Evolutionary conservation across 441 rosid species (phyloP), one percentile per base, ranked within the genome.

Genomic region (Gossypium aridum): DNA sequence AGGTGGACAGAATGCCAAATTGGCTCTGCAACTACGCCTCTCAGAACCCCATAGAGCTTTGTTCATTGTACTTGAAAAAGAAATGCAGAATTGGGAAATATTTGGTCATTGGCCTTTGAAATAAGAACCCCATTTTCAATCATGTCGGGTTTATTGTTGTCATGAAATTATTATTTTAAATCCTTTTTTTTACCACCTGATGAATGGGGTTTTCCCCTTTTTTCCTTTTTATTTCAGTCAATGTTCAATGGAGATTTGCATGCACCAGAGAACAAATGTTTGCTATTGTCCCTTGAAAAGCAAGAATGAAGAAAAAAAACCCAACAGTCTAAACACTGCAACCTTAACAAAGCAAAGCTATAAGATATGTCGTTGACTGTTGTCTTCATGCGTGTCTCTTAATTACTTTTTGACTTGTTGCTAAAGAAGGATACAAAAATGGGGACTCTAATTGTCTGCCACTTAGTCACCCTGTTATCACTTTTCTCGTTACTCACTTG

Each of bases 1-100:
- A 84, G 89, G 87, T 79, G 84, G 87, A 84, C 89, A 86, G 87
- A 86, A 84, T 5, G 37, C 37, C 37, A 31, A 31, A 31, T 31
- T 31, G 37, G 37, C 37, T 31, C 7, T 31, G 37, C 83, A 86
- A 82, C 47, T 71, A 73, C 28, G 53, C 79, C 80, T 83, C 78
- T 77, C 79, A 76, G 67, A 83, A 80, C 80, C 76, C 75, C 31
- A 49, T 54, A 66, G 71, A 45, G 26, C 28, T 37, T 64, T 1
- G 3, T 2, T 64, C 4, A 0, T 25, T 8, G 14, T 37, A 64
- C 51, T 34, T 8, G 37, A 17, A 64, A 64, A 16, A 22, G 5
- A 23, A 61, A 9, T 6, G 63, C 8, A 37, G 55, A 43, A 19
- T 51, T 64, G 37, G 7, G 7, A 31, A 31, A 31, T 31, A 31